Evolutionary conservation across 768 basidiomycete species (phyloP), one percentile per base, ranked within the genome.

Genomic region (Roridomyces roridus): DNA sequence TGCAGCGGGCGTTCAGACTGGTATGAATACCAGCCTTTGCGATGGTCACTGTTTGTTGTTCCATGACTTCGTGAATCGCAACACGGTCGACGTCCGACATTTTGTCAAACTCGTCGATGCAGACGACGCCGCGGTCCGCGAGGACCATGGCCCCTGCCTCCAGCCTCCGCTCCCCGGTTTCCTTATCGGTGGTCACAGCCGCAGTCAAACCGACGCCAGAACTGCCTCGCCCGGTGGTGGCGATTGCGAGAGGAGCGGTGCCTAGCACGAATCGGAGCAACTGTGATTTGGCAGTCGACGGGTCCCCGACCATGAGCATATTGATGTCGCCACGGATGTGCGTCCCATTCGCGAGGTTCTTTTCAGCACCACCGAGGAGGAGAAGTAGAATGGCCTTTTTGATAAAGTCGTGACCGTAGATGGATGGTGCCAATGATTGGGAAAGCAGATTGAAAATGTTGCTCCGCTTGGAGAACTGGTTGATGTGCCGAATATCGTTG

Each of bases 61-160:
- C 97, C 97, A 99, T 99, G 69, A 98, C 97, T 85, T 99, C 97
- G 76, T 99, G 97, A 67, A 99, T 99, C 29, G 97, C 96, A 18
- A 98, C 96, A 63, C 97, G 87, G 77, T 99, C 97, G 63, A 98
- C 84, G 69, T 99, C 97, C 24, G 94, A 96, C 97, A 99, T 98
- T 73, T 99, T 99, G 83, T 99, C 97, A 68, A 99, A 99, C 75
- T 99, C 97, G 74, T 99, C 97, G 65, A 99, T 98, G 73, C 97
- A 99, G 41, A 99, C 96, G 20, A 99, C 95, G 17, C 97, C 97
- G 65, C 96, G 88, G 74, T 99, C 97, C 25, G 97, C 97, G 56
- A 99, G 88, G 50, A 99, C 97, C 97, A 99, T 99, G 12, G 97
- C 97, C 40, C 97, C 97, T 4, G 97, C 97, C 77, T 99, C 97